A percentile compares a stretch with the other conserved stretches of the same genome.
Evolutionary conservation across 805 yeast species (phyloP).

Genomic region (Candida ulmi): DNA sequence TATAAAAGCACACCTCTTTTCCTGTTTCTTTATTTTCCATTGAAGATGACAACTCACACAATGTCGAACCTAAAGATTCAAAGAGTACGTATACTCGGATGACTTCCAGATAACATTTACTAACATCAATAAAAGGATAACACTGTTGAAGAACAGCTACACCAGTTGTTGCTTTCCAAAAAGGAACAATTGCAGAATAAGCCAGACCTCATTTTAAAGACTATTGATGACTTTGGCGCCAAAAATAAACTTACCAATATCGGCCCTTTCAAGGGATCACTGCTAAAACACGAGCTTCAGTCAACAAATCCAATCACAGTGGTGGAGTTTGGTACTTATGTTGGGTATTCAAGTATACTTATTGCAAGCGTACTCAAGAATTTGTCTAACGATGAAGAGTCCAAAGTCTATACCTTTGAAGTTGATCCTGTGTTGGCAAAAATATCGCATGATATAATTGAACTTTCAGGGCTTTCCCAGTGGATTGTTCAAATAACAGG

Average conservation of each 20-base stretch:
- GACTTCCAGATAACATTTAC: too few relatives aligned
- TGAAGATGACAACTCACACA: too few relatives aligned
- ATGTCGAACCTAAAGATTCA: too few relatives aligned
- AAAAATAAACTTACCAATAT: constrained; percentile 3
- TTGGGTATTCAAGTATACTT: constrained; percentile 15
- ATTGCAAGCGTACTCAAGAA: constrained; percentile 13
- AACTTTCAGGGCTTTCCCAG: constrained; percentile 15
- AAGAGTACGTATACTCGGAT: too few relatives aligned
- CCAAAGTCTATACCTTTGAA: constrained; percentile 18
- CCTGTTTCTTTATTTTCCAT: too few relatives aligned
- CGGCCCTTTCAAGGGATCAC: constrained; percentile 6
- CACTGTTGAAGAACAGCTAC: not conserved
- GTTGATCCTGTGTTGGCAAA: constrained; percentile 6
- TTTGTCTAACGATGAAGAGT: not conserved
- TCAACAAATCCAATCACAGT: constrained; percentile 11
- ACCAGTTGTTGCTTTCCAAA: constrained; percentile 2
- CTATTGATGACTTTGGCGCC: constrained; percentile 10
- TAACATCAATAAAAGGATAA: not conserved
- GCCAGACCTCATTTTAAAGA: constrained; percentile 10
- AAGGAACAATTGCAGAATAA: constrained; percentile 8
- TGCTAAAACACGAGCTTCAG: constrained; percentile 4
- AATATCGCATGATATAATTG: constrained; percentile 11
- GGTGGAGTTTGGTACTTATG: constrained; percentile 18
- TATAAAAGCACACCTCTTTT: too few relatives aligned
- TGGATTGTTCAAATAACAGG: constrained; percentile 12